A percentile compares a stretch with the other conserved stretches of the same genome.
phyloP scores from a whole-genome alignment of 2,329 filamentous ascomycete genomes.

The Monilinia vaccinii-corymbosi region DNA sequence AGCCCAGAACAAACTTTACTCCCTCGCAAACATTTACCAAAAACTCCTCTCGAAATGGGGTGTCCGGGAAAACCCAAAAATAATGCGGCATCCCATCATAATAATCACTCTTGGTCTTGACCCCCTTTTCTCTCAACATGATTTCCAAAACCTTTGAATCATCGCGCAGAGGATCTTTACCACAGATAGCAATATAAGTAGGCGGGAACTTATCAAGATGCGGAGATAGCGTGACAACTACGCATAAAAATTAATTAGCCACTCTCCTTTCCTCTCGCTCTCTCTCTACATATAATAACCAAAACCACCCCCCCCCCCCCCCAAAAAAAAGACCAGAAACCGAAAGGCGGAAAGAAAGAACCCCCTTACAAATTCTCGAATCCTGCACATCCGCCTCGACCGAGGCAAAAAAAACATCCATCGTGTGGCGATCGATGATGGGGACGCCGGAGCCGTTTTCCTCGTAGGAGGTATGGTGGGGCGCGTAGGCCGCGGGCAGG shows the following conservation, averaged over 20 bases:
- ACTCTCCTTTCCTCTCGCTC: neutral
- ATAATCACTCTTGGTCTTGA: constrained; percentile 22
- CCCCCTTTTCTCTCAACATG: constrained; percentile 24
- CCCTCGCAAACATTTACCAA: neutral
- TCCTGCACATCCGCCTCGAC: constrained; percentile 13
- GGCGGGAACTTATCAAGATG: neutral
- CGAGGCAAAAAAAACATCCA: constrained; percentile 19
- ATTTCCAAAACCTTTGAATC: constrained; percentile 23
- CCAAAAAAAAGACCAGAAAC: constrained; percentile 9
- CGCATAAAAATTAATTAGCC: fast-evolving
- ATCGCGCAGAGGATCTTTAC: neutral
- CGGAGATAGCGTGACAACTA: neutral
- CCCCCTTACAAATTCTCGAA: neutral
- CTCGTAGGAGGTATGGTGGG: constrained; percentile 16
- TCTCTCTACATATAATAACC: neutral
- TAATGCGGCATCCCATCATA: constrained; percentile 29
- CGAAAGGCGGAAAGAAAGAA: constrained; percentile 10
- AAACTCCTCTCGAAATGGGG: neutral
- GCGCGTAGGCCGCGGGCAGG: constrained; percentile 14
- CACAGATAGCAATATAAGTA: neutral
- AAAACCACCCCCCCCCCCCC: no score
- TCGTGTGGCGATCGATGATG: constrained; percentile 14
- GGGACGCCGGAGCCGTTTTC: constrained; percentile 18
- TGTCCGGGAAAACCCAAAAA: constrained; percentile 14
- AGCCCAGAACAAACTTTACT: neutral